phyloP scores from a whole-genome alignment of 2,329 filamentous ascomycete genomes.

The Cercospora brassicicola region DNA sequence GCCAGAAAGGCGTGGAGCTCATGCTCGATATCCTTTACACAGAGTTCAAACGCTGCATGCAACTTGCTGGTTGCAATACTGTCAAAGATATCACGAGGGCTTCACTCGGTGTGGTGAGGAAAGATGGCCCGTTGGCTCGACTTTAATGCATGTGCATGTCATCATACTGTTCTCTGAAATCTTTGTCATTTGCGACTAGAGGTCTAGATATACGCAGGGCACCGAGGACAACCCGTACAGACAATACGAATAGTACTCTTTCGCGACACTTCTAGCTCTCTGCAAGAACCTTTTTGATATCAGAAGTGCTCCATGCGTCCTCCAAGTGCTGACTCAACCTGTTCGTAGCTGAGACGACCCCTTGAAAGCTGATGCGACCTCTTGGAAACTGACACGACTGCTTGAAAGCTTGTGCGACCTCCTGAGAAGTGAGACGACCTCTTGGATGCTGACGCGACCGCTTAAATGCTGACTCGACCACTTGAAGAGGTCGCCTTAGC shows the following conservation, averaged over 20 bases:
- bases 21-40: slow-evolving; percentile 44
- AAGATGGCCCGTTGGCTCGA: slow-evolving; percentile 39
- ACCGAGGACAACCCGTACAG: neutral
- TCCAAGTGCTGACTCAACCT: neutral
- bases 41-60: slow-evolving; percentile 45
- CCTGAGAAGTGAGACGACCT: too few species aligned
- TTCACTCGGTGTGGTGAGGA: slow-evolving; percentile 35
- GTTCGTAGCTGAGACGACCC: neutral
- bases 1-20: slow-evolving; percentile 42
- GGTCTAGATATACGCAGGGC: too few species aligned
- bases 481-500: too few species aligned
- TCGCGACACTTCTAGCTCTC: neutral
- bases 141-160: slow-evolving; percentile 22
- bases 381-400: too few species aligned
- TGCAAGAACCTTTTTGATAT: too few species aligned
- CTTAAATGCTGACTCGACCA: too few species aligned
- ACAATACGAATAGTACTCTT: neutral
- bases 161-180: neutral
- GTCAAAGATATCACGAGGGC: slow-evolving; percentile 40
- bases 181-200: neutral
- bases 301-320: neutral
- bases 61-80: slow-evolving; percentile 40
- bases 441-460: too few species aligned
- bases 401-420: too few species aligned
- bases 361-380: too few species aligned